Percentiles rank a stretch among this genome's conserved stretches.
phyloP scores from a whole-genome alignment of 805 yeast species.

The Priceomyces haplophilus region DNA sequence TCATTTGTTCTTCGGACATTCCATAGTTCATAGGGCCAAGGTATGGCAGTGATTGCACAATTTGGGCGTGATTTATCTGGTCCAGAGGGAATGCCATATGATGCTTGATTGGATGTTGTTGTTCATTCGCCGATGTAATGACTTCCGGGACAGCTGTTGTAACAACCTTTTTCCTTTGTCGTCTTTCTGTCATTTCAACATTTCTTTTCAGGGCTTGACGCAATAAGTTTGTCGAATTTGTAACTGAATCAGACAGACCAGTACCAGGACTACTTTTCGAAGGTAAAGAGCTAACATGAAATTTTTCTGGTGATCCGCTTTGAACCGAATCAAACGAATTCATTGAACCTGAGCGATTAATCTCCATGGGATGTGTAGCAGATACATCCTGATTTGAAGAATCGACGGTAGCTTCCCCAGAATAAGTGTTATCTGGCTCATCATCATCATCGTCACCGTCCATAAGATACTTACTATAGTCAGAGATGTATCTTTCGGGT shows the following conservation, averaged over 20 bases:
- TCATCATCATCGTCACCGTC: constrained; percentile 18
- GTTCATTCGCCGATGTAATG: not conserved
- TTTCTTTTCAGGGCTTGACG: not conserved
- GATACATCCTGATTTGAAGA: not conserved
- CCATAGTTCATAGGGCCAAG: not conserved
- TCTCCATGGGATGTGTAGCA: not conserved
- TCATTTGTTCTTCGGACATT: not conserved
- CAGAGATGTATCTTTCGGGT: constrained; percentile 23
- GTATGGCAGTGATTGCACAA: not conserved
- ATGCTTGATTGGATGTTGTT: not conserved
- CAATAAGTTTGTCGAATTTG: not conserved
- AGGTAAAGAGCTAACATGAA: not conserved
- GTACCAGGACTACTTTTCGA: not conserved
- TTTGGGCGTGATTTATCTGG: not conserved
- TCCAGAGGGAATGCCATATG: not conserved
- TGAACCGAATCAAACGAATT: constrained; percentile 2
- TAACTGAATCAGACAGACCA: not conserved
- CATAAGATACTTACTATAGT: constrained; percentile 22
- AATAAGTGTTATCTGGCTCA: not conserved
- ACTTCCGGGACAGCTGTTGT: not conserved
- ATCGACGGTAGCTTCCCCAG: not conserved
- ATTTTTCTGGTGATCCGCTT: not conserved
- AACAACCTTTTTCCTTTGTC: constrained; percentile 1
- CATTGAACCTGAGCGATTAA: constrained; percentile 4
- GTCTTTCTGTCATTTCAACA: constrained; percentile 2